phyloP scores from a whole-genome alignment of 345 rosid species.

The Eucalyptus sideroxylon region DNA sequence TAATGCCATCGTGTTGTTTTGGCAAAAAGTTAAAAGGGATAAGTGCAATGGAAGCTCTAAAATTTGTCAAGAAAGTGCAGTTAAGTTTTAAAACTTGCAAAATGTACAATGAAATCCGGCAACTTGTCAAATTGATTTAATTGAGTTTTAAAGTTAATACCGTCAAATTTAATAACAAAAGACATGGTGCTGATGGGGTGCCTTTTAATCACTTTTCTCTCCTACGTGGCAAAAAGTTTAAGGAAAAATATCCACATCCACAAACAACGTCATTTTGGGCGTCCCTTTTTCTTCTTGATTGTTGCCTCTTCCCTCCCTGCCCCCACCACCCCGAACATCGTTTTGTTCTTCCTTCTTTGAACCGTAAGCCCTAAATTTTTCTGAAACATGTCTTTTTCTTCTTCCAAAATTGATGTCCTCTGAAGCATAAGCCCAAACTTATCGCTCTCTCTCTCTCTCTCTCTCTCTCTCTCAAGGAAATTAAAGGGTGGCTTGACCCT shows the following conservation, averaged over 20 bases:
- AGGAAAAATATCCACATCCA: not conserved
- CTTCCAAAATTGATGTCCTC: not conserved
- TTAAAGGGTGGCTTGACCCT: not conserved
- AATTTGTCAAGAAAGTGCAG: too few relatives aligned
- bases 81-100: too few relatives aligned
- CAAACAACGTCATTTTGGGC: not conserved
- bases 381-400: not conserved
- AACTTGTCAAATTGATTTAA: too few relatives aligned
- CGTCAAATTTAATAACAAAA: too few relatives aligned
- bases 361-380: not conserved
- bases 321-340: rapidly evolving
- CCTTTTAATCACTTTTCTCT: not conserved
- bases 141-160: too few relatives aligned
- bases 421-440: not conserved
- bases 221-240: not conserved
- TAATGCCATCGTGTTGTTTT: too few relatives aligned
- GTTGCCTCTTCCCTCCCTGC: not conserved
- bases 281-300: not conserved
- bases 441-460: too few relatives aligned
- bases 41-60: rapidly evolving
- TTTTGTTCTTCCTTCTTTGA: not conserved
- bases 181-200: rapidly evolving
- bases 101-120: too few relatives aligned
- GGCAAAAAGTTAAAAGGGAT: not conserved
- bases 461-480: too few relatives aligned